Base-by-base conservation (phyloP, 495 filamentous ascomycete species). In the Xeromyces bisporus region DNA sequence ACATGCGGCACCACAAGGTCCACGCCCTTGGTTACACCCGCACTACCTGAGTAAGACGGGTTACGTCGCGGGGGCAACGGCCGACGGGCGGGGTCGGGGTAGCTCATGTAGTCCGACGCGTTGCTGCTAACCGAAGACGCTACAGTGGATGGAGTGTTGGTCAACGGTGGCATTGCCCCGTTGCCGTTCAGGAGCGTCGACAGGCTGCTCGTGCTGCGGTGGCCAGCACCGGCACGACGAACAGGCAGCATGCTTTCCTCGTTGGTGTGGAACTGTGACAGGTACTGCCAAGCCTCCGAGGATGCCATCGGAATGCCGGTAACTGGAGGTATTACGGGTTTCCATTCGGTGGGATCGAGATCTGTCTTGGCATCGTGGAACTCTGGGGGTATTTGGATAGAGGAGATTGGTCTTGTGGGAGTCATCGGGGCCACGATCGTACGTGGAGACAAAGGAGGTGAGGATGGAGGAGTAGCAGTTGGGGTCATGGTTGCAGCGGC, bases 341-440 rank as follows among this genome's bases (percentile, higher is more conserved):
- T 68, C 65, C 65, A 69, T 48, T 69, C 65, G 31, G 62, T 60
- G 41, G 65, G 65, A 46, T 69, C 65, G 36, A 63, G 60, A 66
- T 69, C 65, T 41, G 60, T 45, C 34, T 55, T 58, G 52, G 41
- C 41, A 25, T 58, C 45, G 33, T 58, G 53, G 31, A 43, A 29
- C 30, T 51, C 45, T 35, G 41, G 33, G 21, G 56, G 52, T 67
- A 67, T 66, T 51, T 60, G 47, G 33, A 50, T 40, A 35, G 44
- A 15, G 2, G 42, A 44, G 26, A 43, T 37, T 8, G 43, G 32
- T 36, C 24, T 46, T 43, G 43, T 39, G 28, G 37, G 50, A 30
- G 47, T 62, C 51, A 60, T 48, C 1, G 54, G 55, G 8, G 58
- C 45, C 21, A 66, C 56, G 34, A 65, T 62, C 10, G 47, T 48